Conservation (phyloP, 306 rosid genomes). For the Malus sylvestris region DNA sequence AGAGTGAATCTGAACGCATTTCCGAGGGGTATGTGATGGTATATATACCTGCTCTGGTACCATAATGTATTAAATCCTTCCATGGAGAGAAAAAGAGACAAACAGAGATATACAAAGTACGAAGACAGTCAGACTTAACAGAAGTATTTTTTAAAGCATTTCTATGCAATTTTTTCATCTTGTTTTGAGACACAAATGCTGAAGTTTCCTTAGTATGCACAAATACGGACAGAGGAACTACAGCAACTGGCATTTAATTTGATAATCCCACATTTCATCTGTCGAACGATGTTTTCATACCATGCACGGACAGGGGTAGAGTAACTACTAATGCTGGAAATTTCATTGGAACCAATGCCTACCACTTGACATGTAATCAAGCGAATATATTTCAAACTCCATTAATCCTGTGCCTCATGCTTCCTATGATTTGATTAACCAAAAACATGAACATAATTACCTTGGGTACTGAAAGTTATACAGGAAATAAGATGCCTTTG, state of each 20-base stretch:
- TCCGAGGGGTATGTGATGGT: constrained; percentile 31
- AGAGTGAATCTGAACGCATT: constrained; percentile 39
- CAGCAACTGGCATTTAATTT: not conserved
- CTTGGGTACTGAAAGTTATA: too few species aligned
- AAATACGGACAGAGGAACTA: not conserved
- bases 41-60: constrained; percentile 47
- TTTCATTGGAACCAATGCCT: not conserved
- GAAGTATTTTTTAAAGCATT: not conserved
- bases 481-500: too few species aligned
- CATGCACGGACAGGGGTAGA: not conserved
- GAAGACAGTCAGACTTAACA: not conserved
- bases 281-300: not conserved
- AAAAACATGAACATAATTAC: too few species aligned
- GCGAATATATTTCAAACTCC: not conserved
- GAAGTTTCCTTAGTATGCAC: not conserved
- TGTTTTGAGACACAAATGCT: not conserved
- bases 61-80: constrained; percentile 13
- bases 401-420: too few species aligned
- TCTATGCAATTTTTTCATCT: not conserved
- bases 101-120: not conserved
- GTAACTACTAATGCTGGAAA: not conserved
- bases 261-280: not conserved
- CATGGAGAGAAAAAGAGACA: not conserved
- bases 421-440: too few species aligned
- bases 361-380: not conserved